These are phyloP conservation scores for Cadophora sp. DNA, from an alignment of 2,329 filamentous ascomycete genomes.

Conservation along the genomic window DNA sequence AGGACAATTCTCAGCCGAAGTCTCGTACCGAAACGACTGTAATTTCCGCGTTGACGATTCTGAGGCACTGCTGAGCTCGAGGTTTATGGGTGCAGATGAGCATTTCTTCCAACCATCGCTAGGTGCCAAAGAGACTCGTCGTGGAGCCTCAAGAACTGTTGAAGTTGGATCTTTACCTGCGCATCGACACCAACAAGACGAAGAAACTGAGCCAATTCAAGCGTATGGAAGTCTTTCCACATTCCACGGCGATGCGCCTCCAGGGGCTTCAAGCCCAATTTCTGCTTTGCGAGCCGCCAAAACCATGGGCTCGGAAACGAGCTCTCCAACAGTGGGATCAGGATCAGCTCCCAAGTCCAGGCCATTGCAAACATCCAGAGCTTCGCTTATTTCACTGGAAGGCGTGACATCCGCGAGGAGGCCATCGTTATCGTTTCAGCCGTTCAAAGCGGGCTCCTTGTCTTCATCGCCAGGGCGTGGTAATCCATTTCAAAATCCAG, in stretches of 20 bases:
- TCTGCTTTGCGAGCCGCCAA: conserved; percentile 78
- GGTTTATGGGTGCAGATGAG: conserved; percentile 91
- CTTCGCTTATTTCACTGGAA: conserved; percentile 54
- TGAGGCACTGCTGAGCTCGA: conserved; percentile 87
- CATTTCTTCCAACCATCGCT: conserved; percentile 84
- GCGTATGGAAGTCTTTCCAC: conserved; percentile 91
- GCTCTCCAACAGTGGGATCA: conserved; percentile 61
- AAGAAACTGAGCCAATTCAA: conserved; percentile 69
- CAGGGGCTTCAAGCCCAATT: conserved; percentile 83
- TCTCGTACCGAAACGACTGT: conserved; percentile 86
- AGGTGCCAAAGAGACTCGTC: conserved; percentile 48
- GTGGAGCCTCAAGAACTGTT: conserved; percentile 45
- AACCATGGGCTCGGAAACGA: conserved; percentile 65
- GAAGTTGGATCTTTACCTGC: conserved; percentile 81
- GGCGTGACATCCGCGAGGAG: conserved; percentile 63
- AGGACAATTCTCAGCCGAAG: conserved; percentile 80
- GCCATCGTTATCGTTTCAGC: conserved; percentile 88
- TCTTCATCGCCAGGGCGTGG: conserved; percentile 77
- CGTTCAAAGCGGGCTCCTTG: conserved; percentile 96
- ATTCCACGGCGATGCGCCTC: conserved; percentile 81
- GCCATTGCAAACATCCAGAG: conserved; percentile 42
- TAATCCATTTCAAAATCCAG: conserved; percentile 34
- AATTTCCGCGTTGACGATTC: conserved; percentile 92
- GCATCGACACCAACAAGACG: conserved; percentile 53
- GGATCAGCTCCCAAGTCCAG: conserved; percentile 52